These are phyloP conservation scores for Magnaporthiopsis rhizophila DNA, from an alignment of 2,329 filamentous ascomycete species.

Conservation along the genomic window DNA sequence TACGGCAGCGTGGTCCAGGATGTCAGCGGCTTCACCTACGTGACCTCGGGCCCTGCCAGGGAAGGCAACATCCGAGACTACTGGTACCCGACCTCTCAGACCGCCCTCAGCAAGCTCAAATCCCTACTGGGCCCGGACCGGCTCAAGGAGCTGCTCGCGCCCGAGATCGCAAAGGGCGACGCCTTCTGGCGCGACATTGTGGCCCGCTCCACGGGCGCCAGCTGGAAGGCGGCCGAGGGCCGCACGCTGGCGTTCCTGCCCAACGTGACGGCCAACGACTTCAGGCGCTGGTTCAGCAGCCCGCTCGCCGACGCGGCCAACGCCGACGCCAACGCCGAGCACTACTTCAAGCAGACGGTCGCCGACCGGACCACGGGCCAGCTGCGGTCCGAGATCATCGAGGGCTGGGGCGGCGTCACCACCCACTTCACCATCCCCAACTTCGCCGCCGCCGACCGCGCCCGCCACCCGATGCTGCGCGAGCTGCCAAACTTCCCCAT, in stretches of 20 bases:
- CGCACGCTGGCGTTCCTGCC: conserved; percentile 18
- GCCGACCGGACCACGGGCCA: conserved; percentile 8
- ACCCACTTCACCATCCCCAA: conserved; percentile 27
- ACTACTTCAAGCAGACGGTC: conserved; percentile 19
- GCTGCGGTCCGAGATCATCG: conserved; percentile 15
- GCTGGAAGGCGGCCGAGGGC: conserved; percentile 17
- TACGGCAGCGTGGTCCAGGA: neutral
- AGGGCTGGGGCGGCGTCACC: conserved; percentile 17
- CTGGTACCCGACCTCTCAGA: conserved; percentile 5
- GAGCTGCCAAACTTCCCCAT: conserved; percentile 14
- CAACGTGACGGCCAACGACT: conserved; percentile 16
- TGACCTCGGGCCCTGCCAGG: neutral
- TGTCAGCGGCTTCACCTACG: conserved; percentile 4
- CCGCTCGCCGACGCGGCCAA: conserved; percentile 19
- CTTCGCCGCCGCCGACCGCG: conserved; percentile 17
- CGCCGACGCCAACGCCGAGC: conserved; percentile 21
- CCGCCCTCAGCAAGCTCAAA: conserved; percentile 15
- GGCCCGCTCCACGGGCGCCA: conserved; percentile 10
- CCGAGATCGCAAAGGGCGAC: conserved; percentile 17
- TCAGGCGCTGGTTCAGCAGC: conserved; percentile 16
- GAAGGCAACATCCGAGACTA: conserved; percentile 3
- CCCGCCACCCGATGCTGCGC: conserved; percentile 21
- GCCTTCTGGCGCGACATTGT: conserved; percentile 18
- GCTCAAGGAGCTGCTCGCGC: conserved; percentile 16
- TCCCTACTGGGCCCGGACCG: conserved; percentile 15